Evolutionary conservation across 805 yeast genomes (phyloP).

Genomic region (Candida ortonii): DNA sequence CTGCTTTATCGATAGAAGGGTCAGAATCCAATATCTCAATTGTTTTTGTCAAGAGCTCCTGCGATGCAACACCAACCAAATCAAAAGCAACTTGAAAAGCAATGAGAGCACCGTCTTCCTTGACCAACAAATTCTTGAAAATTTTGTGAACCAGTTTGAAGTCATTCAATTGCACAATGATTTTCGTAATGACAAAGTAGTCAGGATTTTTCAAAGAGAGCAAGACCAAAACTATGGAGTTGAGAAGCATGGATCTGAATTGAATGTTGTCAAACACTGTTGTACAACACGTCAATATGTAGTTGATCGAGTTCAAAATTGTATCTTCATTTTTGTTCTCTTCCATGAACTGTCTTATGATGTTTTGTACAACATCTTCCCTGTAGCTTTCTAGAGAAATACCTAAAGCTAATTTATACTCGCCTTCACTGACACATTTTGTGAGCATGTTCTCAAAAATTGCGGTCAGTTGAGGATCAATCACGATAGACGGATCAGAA

Average conservation of each 20-base stretch:
- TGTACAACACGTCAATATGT: conserved; percentile 72
- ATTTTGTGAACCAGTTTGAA: conserved; percentile 62
- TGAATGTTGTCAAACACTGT: conserved; percentile 60
- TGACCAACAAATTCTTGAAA: conserved; percentile 55
- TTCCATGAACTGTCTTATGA: conserved; percentile 42
- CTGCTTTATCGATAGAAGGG: conserved; percentile 22
- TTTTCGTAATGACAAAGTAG: conserved; percentile 78
- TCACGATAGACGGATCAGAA: conserved; percentile 30
- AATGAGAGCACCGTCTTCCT: conserved; percentile 44
- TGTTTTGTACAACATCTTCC: conserved; percentile 68
- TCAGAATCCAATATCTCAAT: conserved; percentile 38
- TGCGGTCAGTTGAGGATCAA: conserved; percentile 59
- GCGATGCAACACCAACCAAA: conserved; percentile 86
- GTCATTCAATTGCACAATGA: conserved; percentile 86
- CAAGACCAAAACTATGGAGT: conserved; percentile 58
- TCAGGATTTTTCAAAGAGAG: conserved; percentile 64
- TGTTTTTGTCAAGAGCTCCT: conserved; percentile 69
- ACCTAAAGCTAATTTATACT: conserved; percentile 80
- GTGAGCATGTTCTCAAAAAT: conserved; percentile 85
- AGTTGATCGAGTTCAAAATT: conserved; percentile 58
- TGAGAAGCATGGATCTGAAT: conserved; percentile 65
- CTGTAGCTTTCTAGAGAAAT: conserved; percentile 86
- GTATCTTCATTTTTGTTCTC: conserved; percentile 45
- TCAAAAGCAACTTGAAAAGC: conserved; percentile 96
- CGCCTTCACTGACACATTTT: conserved; percentile 70